Percentiles rank a stretch among this genome's conserved stretches.
Evolutionary conservation across 73 alveolate genomes (phyloP).

Genomic region (Paramecium caudatum): DNA sequence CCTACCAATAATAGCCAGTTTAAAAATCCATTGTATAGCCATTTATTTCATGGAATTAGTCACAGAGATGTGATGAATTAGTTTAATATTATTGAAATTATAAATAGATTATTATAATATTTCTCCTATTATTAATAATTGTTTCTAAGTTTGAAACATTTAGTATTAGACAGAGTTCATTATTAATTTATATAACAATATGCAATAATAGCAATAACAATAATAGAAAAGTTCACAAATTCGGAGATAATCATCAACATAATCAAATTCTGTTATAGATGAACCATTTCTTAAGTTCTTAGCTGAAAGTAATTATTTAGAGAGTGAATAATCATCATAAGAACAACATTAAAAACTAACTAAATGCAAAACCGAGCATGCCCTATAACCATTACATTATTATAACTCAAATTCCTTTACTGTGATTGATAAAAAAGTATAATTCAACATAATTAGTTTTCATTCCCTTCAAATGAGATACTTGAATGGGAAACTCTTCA

Average conservation of each 20-base stretch:
- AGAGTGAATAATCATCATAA: slow-evolving; percentile 58
- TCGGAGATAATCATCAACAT: slow-evolving; percentile 16
- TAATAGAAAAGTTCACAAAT: slow-evolving; percentile 7
- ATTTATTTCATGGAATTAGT: slow-evolving; percentile 37
- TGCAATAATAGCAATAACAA: slow-evolving; percentile 11
- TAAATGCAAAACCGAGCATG: slow-evolving; percentile 67
- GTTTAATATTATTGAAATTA: slow-evolving; percentile 52
- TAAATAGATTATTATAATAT: too few species aligned
- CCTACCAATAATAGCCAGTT: slow-evolving; percentile 2
- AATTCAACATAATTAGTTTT: not conserved
- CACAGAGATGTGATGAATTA: slow-evolving; percentile 27
- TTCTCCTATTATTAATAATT: not conserved
- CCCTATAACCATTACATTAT: not conserved
- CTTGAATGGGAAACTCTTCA: slow-evolving; percentile 68
- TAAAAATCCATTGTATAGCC: not conserved
- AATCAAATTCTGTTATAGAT: slow-evolving; percentile 11
- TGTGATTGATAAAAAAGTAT: slow-evolving; percentile 47
- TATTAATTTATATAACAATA: slow-evolving; percentile 20
- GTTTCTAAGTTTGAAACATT: not conserved
- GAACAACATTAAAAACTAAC: slow-evolving; percentile 22
- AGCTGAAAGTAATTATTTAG: slow-evolving; percentile 57
- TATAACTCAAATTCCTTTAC: slow-evolving; percentile 22
- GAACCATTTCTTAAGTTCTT: slow-evolving; percentile 44
- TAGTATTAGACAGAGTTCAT: not conserved
- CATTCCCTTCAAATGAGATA: slow-evolving; percentile 36